Evolutionary conservation across 148 eudicot genomes (phyloP).

Genomic region (Persicaria maculosa): DNA sequence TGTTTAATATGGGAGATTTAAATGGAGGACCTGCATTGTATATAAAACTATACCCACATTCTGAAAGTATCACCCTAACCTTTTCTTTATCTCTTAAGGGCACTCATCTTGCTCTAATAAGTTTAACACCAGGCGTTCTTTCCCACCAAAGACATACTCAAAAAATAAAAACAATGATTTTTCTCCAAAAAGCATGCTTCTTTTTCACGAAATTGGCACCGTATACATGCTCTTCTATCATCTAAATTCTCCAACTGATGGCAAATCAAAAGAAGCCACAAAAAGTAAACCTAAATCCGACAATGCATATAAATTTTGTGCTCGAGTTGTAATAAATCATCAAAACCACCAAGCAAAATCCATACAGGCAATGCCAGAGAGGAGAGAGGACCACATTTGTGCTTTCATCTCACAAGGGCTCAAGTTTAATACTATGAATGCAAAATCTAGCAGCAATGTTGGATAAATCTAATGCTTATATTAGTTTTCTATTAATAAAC

Average conservation of each 20-base stretch:
- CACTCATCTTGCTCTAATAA: no score
- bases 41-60: no score
- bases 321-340: not conserved
- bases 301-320: not conserved
- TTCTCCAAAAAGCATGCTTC: not conserved
- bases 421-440: not conserved
- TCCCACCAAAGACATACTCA: not conserved
- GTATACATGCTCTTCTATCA: not conserved
- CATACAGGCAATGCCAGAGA: not conserved
- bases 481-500: not conserved
- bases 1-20: no score
- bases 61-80: no score
- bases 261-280: not conserved
- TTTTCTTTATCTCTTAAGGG: no score
- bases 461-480: not conserved
- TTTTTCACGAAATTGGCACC: not conserved
- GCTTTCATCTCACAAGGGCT: not conserved
- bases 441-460: not conserved
- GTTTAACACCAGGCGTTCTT: no score
- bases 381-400: not conserved
- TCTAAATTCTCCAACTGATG: not conserved
- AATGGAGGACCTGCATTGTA: no score
- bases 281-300: not conserved
- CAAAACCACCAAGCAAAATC: not conserved
- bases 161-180: not conserved